phyloP scores from a whole-genome alignment of 2,329 filamentous ascomycete species.

The Phialophora verrucosa region DNA sequence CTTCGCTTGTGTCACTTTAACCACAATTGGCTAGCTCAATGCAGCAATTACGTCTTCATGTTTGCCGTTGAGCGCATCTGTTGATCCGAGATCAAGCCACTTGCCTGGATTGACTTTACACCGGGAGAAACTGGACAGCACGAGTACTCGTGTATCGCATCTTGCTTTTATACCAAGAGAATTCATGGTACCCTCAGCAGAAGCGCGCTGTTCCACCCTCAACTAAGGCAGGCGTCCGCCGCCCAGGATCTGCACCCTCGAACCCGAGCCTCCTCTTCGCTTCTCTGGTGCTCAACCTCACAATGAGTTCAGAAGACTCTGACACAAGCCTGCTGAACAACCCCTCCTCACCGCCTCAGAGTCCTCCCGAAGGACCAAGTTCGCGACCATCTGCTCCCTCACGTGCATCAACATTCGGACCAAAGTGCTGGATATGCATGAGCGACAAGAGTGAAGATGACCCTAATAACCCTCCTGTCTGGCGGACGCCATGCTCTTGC shows the following conservation, averaged over 20 bases:
- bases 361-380: constrained; percentile 7
- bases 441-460: constrained; percentile 68
- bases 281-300: constrained; percentile 7
- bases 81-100: neutral
- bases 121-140: neutral
- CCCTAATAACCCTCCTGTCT: constrained; percentile 64
- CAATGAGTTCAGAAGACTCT: constrained; percentile 40
- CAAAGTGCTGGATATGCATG: constrained; percentile 73
- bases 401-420: constrained; percentile 45
- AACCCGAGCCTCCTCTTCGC: neutral
- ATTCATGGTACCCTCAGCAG: neutral
- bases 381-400: constrained; percentile 28
- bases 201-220: neutral
- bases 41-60: constrained; percentile 7
- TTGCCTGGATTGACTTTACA: neutral
- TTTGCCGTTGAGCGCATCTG: neutral
- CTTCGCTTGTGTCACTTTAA: neutral
- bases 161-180: neutral
- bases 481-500: constrained; percentile 90
- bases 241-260: neutral
- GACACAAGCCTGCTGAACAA: constrained; percentile 38
- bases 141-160: neutral
- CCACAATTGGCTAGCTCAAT: neutral
- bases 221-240: neutral
- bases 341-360: constrained; percentile 23